Evolutionary conservation across 768 basidiomycete species (phyloP), one percentile per base, ranked within the genome.

Genomic region (Tephrocybe rancida): DNA sequence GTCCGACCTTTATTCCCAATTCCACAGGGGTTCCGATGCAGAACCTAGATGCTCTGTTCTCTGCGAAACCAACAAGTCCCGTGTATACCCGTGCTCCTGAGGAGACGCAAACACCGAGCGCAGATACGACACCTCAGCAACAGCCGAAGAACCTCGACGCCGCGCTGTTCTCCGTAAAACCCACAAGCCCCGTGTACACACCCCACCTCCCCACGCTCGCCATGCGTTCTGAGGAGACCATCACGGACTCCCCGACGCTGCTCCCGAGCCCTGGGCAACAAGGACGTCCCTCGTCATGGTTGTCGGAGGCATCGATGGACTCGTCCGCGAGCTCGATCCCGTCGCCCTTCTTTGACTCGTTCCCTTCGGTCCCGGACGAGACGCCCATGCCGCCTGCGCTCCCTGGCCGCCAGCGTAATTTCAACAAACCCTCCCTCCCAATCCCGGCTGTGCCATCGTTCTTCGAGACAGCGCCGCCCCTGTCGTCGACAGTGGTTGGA

Each of bases 341-440:
- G 57, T 82, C 74, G 56, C 82, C 70, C 45, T 60, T 77, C 22
- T 79, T 89, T 38, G 87, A 89, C 53, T 80, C 86, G 6, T 90
- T 90, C 68, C 89, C 89, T 21, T 80, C 80, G 29, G 87, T 90
- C 5, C 88, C 88, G 1, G 72, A 77, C 43, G 73, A 72, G 16
- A 66, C 75, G 5, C 79, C 81, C 1, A 61, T 70, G 3, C 44
- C 52, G 13, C 63, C 60, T 30, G 54, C 57, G 19, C 43, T 57
- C 13, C 38, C 58, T 16, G 47, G 55, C 21, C 61, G 49, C 26
- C 54, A 50, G 44, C 44, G 46, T 19, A 52, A 29, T n/a, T 29
- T 52, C 11, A 42, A 41, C 18, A 59, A 52, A 29, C 62, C 55
- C 3, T 53, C 56, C 9, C 54, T 58, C 21, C 60, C 59, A 7